These are phyloP conservation scores for Entomortierella beljakovae DNA, from an alignment of 192 early-diverging fungal genomes.

Conservation along the genomic window DNA sequence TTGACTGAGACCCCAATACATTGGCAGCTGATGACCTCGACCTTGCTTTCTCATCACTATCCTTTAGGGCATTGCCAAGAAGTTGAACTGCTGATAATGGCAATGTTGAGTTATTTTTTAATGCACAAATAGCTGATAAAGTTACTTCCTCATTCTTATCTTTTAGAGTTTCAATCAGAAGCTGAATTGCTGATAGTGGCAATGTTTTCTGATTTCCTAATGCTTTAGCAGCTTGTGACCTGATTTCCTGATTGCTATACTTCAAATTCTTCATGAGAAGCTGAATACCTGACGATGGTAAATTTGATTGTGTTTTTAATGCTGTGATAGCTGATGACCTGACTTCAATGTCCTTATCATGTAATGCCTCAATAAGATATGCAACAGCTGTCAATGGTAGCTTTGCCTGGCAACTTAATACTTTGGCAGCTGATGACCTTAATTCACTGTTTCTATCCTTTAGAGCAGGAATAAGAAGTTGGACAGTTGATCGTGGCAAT, in stretches of 20 bases:
- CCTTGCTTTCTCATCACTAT: too few species aligned
- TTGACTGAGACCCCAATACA: too few species aligned
- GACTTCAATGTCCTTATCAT: background rate
- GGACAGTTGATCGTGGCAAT: conserved; percentile 7
- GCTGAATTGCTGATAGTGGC: background rate
- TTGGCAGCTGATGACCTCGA: too few species aligned
- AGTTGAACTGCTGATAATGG: too few species aligned
- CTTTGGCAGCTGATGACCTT: background rate
- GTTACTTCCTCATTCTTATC: too few species aligned
- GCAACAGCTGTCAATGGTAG: conserved; percentile 1
- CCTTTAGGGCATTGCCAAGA: too few species aligned
- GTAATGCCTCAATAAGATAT: conserved; percentile 10
- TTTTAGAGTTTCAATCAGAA: too few species aligned
- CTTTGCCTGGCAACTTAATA: conserved; percentile 3
- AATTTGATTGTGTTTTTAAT: conserved; percentile 4
- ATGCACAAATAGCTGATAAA: too few species aligned
- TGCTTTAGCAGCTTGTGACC: background rate
- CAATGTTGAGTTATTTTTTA: too few species aligned
- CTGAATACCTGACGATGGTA: conserved; percentile 4
- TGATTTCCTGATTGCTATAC: background rate
- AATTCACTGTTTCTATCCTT: background rate
- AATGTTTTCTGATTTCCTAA: conserved; percentile 1
- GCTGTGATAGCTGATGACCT: background rate
- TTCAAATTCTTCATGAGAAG: background rate
- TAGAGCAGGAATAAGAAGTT: background rate